Conservation (phyloP, 176 grass and related monocot species). For the Oryza coarctata region DNA sequence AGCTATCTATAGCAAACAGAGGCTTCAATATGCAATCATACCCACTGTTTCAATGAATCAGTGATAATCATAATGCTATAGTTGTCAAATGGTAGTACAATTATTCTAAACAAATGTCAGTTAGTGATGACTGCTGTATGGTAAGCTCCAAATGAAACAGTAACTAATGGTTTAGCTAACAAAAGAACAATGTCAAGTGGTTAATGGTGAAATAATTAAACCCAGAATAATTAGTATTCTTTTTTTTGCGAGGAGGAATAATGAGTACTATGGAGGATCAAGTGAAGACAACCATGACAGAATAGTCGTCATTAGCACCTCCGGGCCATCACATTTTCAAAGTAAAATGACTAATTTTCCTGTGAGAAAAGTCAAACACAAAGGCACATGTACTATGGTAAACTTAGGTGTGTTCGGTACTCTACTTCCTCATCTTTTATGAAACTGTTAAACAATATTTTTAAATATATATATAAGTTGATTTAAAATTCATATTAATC, state of each 20-base stretch:
- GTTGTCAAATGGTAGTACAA: no score
- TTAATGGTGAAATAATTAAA: neutral
- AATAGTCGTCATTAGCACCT: constrained; percentile 9
- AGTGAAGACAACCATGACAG: neutral
- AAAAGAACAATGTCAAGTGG: neutral
- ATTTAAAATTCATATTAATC: no score
- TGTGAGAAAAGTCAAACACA: neutral
- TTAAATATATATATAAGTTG: no score
- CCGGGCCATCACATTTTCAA: constrained; percentile 6
- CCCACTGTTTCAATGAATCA: neutral
- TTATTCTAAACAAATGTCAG: neutral
- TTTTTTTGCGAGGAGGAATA: neutral
- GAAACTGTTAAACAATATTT: no score
- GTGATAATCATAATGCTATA: neutral
- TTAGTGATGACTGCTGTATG: neutral
- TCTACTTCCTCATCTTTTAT: no score
- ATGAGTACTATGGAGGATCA: neutral
- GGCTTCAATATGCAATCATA: neutral
- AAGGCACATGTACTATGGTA: neutral
- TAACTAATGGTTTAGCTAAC: no score
- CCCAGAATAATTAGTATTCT: neutral
- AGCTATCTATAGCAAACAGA: neutral
- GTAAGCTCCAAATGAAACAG: no score
- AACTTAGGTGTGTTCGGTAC: no score
- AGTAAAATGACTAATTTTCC: neutral